Percentiles rank a stretch among this genome's conserved stretches.
These are phyloP conservation scores for Thielaviopsis populi DNA, from an alignment of 2,329 filamentous ascomycete genomes.

Conservation along the genomic window DNA sequence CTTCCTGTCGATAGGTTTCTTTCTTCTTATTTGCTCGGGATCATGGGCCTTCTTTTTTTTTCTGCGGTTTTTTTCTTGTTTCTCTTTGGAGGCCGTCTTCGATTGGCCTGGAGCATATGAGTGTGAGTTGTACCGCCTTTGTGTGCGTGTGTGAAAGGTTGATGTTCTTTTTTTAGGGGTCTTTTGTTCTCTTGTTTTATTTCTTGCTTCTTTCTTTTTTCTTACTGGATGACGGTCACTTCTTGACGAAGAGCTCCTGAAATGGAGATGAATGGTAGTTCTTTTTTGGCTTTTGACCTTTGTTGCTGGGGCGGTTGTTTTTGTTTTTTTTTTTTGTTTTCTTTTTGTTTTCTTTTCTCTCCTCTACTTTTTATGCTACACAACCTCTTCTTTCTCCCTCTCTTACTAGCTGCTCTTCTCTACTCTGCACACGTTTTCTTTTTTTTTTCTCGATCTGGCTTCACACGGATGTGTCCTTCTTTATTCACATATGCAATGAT, in stretches of 20 bases:
- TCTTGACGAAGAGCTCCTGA: conserved; percentile 6
- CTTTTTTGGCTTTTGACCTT: conserved; percentile 7
- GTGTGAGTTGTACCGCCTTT: background rate
- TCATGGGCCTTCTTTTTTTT: background rate
- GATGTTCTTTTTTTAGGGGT: background rate
- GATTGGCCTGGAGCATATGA: background rate
- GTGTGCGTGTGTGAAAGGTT: background rate
- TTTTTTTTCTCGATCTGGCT: background rate
- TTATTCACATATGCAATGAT: background rate
- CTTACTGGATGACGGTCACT: conserved; percentile 2
- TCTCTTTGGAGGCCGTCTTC: background rate
- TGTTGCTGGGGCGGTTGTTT: background rate
- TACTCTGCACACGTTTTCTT: too few relatives aligned
- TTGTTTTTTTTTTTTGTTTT: conserved; percentile 5
- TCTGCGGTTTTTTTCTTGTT: background rate
- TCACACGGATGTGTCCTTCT: background rate
- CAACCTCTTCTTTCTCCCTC: background rate
- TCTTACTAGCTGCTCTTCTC: too few relatives aligned
- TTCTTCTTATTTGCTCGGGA: conserved; percentile 1
- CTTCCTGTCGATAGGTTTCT: background rate
- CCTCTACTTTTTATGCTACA: conserved; percentile 7
- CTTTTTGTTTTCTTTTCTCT: background rate
- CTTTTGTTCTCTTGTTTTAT: conserved; percentile 1
- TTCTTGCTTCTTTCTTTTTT: conserved; percentile 2
- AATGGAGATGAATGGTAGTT: conserved; percentile 3